Conservation (phyloP, 208 protist species). For the Trichomonas vaginalis region DNA sequence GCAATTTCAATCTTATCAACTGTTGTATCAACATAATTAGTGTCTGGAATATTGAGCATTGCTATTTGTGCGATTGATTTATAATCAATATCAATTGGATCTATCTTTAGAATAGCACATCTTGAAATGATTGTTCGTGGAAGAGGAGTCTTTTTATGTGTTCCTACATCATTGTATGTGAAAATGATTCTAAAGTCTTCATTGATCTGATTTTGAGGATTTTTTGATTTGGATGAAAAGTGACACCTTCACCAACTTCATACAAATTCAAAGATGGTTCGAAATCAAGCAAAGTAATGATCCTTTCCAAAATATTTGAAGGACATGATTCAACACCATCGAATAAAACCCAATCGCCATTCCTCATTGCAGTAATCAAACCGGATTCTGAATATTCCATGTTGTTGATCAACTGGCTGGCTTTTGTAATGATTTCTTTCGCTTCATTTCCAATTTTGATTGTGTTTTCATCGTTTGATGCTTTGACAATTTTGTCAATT, state of each 20-base stretch:
- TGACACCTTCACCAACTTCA: background rate
- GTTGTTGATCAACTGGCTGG: background rate
- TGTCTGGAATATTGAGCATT: background rate
- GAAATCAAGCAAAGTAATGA: background rate
- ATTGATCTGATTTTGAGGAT: background rate
- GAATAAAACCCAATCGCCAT: background rate
- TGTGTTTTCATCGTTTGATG: background rate
- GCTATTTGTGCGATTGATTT: background rate
- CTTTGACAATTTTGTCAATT: background rate
- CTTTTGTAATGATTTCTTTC: background rate
- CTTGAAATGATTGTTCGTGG: background rate
- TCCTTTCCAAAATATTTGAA: background rate
- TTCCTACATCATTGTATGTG: background rate
- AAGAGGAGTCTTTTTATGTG: background rate
- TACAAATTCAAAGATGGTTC: background rate
- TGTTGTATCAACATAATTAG: background rate
- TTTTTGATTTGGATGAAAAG: background rate
- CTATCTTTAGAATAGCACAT: background rate
- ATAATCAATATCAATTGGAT: background rate
- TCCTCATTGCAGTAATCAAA: background rate
- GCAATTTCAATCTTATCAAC: background rate
- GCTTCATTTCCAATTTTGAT: background rate
- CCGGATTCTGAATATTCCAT: background rate
- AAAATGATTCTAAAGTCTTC: background rate
- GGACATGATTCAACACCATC: background rate